Evolutionary conservation across 192 early-diverging fungal species (phyloP).

Genomic region (Cladochytrium replicatum): DNA sequence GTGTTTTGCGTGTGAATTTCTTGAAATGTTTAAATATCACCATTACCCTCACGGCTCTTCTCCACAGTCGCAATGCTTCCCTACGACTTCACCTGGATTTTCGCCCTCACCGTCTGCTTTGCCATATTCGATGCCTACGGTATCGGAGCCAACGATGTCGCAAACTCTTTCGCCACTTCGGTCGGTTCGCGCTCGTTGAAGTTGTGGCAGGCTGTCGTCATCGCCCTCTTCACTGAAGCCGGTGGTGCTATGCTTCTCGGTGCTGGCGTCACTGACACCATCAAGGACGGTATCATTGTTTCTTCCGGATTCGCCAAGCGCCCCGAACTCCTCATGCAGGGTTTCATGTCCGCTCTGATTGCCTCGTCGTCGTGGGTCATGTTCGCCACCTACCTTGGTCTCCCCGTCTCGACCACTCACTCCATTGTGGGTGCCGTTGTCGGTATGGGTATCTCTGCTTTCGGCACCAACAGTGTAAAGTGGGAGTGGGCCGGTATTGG

Average conservation of each 20-base stretch:
- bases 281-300: slow-evolving; percentile 63
- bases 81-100: slow-evolving; percentile 54
- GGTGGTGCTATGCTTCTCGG: slow-evolving; percentile 69
- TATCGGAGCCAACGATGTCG: slow-evolving; percentile 77
- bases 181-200: slow-evolving; percentile 73
- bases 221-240: slow-evolving; percentile 79
- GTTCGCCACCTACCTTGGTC: slow-evolving; percentile 50
- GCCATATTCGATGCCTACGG: slow-evolving; percentile 65
- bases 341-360: slow-evolving; percentile 70
- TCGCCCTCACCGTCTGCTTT: slow-evolving; percentile 51
- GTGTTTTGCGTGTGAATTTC: no score
- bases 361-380: slow-evolving; percentile 71
- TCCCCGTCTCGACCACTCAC: slow-evolving; percentile 73
- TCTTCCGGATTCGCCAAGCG: slow-evolving; percentile 40
- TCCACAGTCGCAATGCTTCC: slow-evolving; percentile 30
- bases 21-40: no score
- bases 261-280: slow-evolving; percentile 61
- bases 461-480: slow-evolving; percentile 47
- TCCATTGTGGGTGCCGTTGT: slow-evolving; percentile 71
- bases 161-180: slow-evolving; percentile 80
- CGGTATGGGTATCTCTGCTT: slow-evolving; percentile 65
- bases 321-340: slow-evolving; percentile 72
- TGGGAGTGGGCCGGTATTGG: slow-evolving; percentile 42
- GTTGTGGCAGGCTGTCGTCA: slow-evolving; percentile 57
- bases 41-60: background rate